A percentile compares a stretch with the other conserved stretches of the same genome.
Conservation (phyloP, 1,139 yeast genomes). For the Yamadazyma spencermartinsiae region DNA sequence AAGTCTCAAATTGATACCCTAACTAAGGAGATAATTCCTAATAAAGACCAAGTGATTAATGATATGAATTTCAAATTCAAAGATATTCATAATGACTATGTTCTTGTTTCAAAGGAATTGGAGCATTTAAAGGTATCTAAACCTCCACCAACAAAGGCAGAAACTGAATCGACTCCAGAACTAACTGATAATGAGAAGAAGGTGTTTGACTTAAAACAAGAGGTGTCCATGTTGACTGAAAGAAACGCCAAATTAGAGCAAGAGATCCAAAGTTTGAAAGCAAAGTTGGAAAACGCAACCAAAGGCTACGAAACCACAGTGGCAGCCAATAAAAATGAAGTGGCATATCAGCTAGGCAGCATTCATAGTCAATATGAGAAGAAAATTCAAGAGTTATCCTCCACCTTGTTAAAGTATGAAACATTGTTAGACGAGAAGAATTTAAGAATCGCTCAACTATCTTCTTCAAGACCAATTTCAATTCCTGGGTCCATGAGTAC, state of each 20-base stretch:
- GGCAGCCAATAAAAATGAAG: conserved; percentile 26
- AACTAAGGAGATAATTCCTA: conserved; percentile 18
- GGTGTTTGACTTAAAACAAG: conserved; percentile 21
- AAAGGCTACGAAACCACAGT: conserved; percentile 27
- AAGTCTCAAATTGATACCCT: conserved; percentile 12
- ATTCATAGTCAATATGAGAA: conserved; percentile 27
- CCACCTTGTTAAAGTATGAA: conserved; percentile 35
- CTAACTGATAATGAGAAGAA: conserved; percentile 22
- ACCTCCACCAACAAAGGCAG: background rate
- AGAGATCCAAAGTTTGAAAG: conserved; percentile 19
- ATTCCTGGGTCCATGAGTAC: conserved; percentile 29
- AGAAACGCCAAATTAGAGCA: conserved; percentile 18
- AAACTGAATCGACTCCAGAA: background rate
- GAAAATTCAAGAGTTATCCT: conserved; percentile 33
- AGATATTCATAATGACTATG: conserved; percentile 14
- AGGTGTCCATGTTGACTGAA: conserved; percentile 20
- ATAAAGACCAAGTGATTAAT: conserved; percentile 27
- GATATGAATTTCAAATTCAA: conserved; percentile 17
- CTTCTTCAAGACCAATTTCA: conserved; percentile 44
- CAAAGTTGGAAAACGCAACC: conserved; percentile 18
- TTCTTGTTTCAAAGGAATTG: conserved; percentile 7
- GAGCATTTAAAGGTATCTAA: background rate
- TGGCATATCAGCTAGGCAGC: conserved; percentile 23
- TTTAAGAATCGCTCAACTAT: conserved; percentile 32
- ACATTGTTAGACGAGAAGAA: conserved; percentile 40